Evolutionary conservation across 1,139 yeast species (phyloP), one percentile per base, ranked within the genome.

Genomic region (Suhomyces taliae): DNA sequence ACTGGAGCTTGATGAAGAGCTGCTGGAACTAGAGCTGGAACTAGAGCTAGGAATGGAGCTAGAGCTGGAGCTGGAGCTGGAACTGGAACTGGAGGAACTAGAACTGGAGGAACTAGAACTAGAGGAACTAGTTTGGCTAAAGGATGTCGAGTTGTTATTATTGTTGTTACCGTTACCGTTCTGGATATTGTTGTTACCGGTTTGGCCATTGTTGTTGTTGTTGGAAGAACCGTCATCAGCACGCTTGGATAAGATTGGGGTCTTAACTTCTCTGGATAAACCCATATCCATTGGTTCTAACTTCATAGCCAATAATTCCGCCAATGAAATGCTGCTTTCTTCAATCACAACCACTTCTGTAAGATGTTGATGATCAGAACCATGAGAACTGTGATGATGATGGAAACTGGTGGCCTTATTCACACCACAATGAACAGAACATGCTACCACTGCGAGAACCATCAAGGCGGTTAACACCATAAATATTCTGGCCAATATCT

Each of bases 21-120:
- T 40, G 37, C 41, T 39, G 34, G 46, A 41, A 12, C 42, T 37
- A 31, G 46, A 33, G 11, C 40, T 44, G 19, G 43, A 27, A 19
- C 34, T 38, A 12, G 43, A 39, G 31, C 39, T 32, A 2, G 15
- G 15, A 14, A 14, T 14, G 15, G 15, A 14, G 15, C 39, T 26
- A 11, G 44, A 36, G 7, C 41, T 37, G 14, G 40, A 15, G 27
- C 33, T 38, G 29, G 43, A 26, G 12, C n/a, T n/a, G n/a, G 46
- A 26, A 12, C 32, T 24, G 31, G 38, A 34, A 33, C 15, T 14
- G 11, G 15, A 4, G 5, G 36, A 11, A 11, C 36, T 11, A 7
- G 36, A 11, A 11, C 36, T 15, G 15, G 36, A 6, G 36, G 36
- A 14, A 14, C 15, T n/a, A 6, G n/a, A 10, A 15, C 4, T 5